phyloP scores from a whole-genome alignment of 2,329 filamentous ascomycete genomes.

The Claviceps pazoutovae region DNA sequence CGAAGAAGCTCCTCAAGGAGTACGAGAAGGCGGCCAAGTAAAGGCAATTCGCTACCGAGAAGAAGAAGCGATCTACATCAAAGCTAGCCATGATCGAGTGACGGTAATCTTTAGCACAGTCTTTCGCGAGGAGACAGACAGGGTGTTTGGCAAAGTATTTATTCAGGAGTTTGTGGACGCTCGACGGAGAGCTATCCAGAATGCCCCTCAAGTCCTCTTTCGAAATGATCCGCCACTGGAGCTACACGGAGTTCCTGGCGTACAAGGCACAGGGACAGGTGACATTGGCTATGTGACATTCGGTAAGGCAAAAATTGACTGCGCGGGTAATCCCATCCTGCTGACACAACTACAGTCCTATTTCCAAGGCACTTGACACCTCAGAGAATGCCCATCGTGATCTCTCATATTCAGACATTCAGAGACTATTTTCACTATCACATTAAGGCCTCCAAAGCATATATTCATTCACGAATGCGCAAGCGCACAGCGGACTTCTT shows the following conservation, averaged over 20 bases:
- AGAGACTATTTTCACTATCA: slow-evolving; percentile 99
- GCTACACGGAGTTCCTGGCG: slow-evolving; percentile 72
- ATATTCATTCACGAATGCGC: slow-evolving; percentile 97
- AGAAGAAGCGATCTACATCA: slow-evolving; percentile 97
- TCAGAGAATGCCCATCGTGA: slow-evolving; percentile 84
- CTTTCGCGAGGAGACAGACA: slow-evolving; percentile 94
- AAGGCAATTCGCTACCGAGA: slow-evolving; percentile 98
- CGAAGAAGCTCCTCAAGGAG: slow-evolving; percentile 83
- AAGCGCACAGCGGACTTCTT: slow-evolving; percentile 96
- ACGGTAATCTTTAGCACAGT: slow-evolving; percentile 98
- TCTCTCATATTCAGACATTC: slow-evolving; percentile 99
- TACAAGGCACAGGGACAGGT: slow-evolving; percentile 59
- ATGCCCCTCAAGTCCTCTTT: slow-evolving; percentile 95
- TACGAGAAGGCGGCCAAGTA: slow-evolving; percentile 78
- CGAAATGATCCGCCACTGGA: slow-evolving; percentile 88
- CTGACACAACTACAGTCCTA: slow-evolving; percentile 46
- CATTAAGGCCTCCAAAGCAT: slow-evolving; percentile 98
- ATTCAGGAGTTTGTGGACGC: slow-evolving; percentile 98
- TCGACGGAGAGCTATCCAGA: slow-evolving; percentile 85
- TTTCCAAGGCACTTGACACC: slow-evolving; percentile 90
- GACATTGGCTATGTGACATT: slow-evolving; percentile 98
- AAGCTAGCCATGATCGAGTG: slow-evolving; percentile 91
- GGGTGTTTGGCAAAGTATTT: slow-evolving; percentile 96
- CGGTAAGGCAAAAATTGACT: slow-evolving; percentile 40
- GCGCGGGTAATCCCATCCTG: not conserved